These are phyloP conservation scores for Anthracocystis panici-leucophaei DNA, from an alignment of 1,284 basidiomycete genomes.

Conservation along the genomic window DNA sequence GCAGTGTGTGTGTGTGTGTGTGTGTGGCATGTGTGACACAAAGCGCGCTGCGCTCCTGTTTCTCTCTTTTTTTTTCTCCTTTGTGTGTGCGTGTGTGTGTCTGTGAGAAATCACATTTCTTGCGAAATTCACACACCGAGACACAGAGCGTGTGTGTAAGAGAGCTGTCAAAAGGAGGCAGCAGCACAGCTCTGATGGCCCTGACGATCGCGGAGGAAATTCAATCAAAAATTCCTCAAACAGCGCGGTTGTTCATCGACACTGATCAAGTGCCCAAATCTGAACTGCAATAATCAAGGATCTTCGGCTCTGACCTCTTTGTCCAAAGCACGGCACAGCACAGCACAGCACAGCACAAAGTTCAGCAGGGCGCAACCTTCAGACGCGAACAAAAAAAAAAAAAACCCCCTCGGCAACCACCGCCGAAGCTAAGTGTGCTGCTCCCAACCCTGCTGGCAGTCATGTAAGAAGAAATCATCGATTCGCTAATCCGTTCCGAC, in stretches of 20 bases:
- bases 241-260: constrained; percentile 3
- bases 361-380: not conserved
- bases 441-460: not conserved
- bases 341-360: not conserved
- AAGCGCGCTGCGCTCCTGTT: not conserved
- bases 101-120: not conserved
- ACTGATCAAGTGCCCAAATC: constrained; percentile 7
- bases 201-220: constrained; percentile 21
- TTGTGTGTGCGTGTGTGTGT: not conserved
- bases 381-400: not conserved
- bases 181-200: constrained; percentile 1
- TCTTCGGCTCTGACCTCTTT: not conserved
- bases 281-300: not conserved
- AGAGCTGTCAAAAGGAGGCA: not conserved
- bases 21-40: constrained; percentile 1
- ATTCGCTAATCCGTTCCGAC: too few relatives aligned
- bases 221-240: not conserved
- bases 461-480: not conserved
- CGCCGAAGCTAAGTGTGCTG: not conserved
- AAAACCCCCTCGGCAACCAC: constrained; percentile 4
- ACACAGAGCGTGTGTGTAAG: not conserved
- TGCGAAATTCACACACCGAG: not conserved
- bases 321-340: not conserved
- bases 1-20: not conserved
- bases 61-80: not conserved